phyloP scores from a whole-genome alignment of 2,329 filamentous ascomycete species.

The Hymenoscyphus infarciens region DNA sequence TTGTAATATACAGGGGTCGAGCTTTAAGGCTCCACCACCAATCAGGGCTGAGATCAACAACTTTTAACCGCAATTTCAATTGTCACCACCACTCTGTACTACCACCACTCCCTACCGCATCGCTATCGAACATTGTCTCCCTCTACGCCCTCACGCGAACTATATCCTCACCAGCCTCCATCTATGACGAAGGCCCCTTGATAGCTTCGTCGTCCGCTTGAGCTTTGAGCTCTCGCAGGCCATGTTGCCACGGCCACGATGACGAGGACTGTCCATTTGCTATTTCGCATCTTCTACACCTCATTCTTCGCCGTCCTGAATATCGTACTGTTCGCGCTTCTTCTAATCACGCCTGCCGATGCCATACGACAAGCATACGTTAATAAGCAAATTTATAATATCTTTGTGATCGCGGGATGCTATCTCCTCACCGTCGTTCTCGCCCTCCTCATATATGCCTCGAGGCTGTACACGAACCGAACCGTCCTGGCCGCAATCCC shows the following conservation, averaged over 20 bases:
- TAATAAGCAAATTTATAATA: constrained; percentile 68
- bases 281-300: constrained; percentile 79
- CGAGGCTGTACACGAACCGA: constrained; percentile 82
- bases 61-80: neutral
- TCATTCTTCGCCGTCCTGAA: constrained; percentile 74
- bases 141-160: neutral
- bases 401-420: constrained; percentile 74
- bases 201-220: constrained; percentile 7
- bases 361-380: constrained; percentile 72
- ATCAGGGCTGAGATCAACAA: neutral
- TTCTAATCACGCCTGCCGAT: constrained; percentile 78
- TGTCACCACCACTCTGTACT: neutral
- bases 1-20: neutral
- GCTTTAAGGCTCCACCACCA: neutral
- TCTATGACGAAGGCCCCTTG: neutral
- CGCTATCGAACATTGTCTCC: neutral
- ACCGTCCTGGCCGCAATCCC: constrained; percentile 78
- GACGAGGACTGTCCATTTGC: constrained; percentile 23
- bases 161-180: neutral
- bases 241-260: constrained; percentile 27
- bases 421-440: constrained; percentile 71
- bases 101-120: neutral
- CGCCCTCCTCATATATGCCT: constrained; percentile 72
- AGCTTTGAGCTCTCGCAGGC: constrained; percentile 14
- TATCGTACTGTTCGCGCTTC: constrained; percentile 66